phyloP scores from a whole-genome alignment of 2,329 filamentous ascomycete species.

The Camillea tinctor region DNA sequence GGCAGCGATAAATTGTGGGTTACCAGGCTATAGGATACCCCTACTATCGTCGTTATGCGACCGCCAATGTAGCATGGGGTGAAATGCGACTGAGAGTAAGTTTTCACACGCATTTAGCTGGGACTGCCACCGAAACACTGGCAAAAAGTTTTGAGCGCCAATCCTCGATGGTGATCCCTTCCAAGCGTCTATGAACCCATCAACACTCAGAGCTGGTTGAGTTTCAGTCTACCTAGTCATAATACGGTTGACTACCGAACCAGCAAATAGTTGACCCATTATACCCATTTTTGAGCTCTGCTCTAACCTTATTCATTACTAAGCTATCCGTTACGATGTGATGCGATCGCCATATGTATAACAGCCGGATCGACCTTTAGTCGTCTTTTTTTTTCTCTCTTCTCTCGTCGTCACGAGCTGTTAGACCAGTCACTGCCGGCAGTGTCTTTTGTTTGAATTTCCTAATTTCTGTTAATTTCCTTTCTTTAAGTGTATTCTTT shows the following conservation, averaged over 20 bases:
- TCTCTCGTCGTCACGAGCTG: not conserved
- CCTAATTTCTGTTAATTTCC: not conserved
- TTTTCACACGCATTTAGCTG: not conserved
- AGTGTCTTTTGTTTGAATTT: conserved; percentile 12
- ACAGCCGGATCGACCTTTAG: not conserved
- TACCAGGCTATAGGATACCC: not conserved
- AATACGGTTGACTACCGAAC: not conserved
- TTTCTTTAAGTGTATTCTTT: conserved; percentile 7
- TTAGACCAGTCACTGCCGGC: conserved; percentile 20
- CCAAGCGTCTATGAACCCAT: not conserved
- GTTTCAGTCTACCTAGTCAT: not conserved
- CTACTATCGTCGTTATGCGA: not conserved
- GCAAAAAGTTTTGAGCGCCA: not conserved
- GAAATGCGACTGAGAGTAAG: not conserved
- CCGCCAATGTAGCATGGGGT: not conserved
- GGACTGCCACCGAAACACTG: not conserved
- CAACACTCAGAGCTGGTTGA: not conserved
- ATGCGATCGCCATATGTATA: not conserved
- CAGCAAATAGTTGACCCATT: not conserved
- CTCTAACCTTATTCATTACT: not conserved
- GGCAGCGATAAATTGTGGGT: not conserved
- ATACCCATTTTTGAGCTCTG: not conserved
- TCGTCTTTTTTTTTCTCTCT: not conserved
- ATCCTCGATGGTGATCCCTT: not conserved
- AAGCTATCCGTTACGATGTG: not conserved